Evolutionary conservation across 257 asterid genomes (phyloP), one percentile per base, ranked within the genome.

Genomic region (Nicotiana tabacum): DNA sequence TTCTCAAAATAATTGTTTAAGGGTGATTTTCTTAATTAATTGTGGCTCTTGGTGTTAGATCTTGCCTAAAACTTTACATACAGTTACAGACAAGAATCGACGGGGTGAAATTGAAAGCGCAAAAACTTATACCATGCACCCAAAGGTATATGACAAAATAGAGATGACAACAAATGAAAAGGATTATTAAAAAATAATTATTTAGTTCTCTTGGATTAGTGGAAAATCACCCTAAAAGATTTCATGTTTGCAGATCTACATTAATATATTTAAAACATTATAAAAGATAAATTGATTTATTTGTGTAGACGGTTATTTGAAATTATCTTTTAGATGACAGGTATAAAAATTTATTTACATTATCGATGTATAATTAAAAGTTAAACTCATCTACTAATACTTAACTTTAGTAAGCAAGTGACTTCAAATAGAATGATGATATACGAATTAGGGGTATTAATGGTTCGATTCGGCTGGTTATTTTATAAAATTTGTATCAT

Each of bases 211-310:
- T 70, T 56, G 11, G 24, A 37, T 48, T 76, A 81, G 85, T 83
- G 83, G 85, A 81, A 86, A 81, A 86, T 86, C 83, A 33, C 62
- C 62, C 2, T 18, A 61, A 12, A 61, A 74, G 69, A 68, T 78
- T 82, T 48, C 77, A 58, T 67, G 48, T 74, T 74, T 84, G 67
- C 53, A 9, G 3, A 43, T 43, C 51, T 39, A 39, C 43, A 5
- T 39, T 6, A 39, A 39, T 39, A 37, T 37, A 35, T 37, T 5
- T 37, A 37, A 5, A 5, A 37, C 7, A 9, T 8, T 43, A 43
- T 43, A 43, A 43, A 43, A 43, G 51, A 43, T 43, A 8, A 43
- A 2, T 43, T 43, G 3, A 0, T 6, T 43, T 43, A 1, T 39
- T 39, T 39, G 9, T 39, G 46, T 39, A 8, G 51, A 43, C 2